Conservation (phyloP, 768 basidiomycete species). For the Boletellus sp. region DNA sequence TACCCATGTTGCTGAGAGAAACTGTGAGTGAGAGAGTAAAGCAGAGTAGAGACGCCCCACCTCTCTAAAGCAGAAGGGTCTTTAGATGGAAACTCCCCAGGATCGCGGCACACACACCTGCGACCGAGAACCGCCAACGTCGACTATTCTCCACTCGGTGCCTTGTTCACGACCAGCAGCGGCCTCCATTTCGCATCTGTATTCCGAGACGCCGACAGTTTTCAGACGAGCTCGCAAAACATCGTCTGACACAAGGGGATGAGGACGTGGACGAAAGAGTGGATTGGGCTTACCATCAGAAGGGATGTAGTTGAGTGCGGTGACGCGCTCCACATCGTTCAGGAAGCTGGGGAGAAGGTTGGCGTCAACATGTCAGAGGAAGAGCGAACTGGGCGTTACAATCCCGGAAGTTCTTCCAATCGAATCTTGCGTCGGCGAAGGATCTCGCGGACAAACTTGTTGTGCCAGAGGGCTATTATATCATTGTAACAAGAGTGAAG, state of each 20-base stretch:
- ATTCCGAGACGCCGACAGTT: slow-evolving; percentile 75
- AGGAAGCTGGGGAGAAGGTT: slow-evolving; percentile 36
- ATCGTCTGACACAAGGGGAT: slow-evolving; percentile 38
- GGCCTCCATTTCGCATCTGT: slow-evolving; percentile 78
- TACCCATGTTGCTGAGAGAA: slow-evolving; percentile 44
- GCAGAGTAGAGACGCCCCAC: slow-evolving; percentile 21
- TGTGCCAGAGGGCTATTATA: slow-evolving; percentile 44
- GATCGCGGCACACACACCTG: slow-evolving; percentile 36
- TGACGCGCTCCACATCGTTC: slow-evolving; percentile 49
- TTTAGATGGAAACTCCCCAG: slow-evolving; percentile 1
- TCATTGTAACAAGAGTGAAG: slow-evolving; percentile 41
- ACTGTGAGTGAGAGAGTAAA: slow-evolving; percentile 8
- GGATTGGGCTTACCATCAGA: slow-evolving; percentile 38
- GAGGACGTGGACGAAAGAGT: not conserved
- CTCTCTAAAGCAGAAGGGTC: slow-evolving; percentile 26
- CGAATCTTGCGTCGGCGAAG: slow-evolving; percentile 43
- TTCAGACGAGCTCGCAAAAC: slow-evolving; percentile 51
- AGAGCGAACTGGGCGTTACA: slow-evolving; percentile 31
- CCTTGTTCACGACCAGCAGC: slow-evolving; percentile 47
- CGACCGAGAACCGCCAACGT: slow-evolving; percentile 50
- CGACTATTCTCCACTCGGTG: slow-evolving; percentile 53
- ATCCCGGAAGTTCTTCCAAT: slow-evolving; percentile 49
- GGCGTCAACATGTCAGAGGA: not conserved
- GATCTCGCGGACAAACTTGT: slow-evolving; percentile 41
- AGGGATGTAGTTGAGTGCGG: slow-evolving; percentile 42